Conservation (phyloP, 2,329 filamentous ascomycete species). For the Fusarium tanahbumbuense region DNA sequence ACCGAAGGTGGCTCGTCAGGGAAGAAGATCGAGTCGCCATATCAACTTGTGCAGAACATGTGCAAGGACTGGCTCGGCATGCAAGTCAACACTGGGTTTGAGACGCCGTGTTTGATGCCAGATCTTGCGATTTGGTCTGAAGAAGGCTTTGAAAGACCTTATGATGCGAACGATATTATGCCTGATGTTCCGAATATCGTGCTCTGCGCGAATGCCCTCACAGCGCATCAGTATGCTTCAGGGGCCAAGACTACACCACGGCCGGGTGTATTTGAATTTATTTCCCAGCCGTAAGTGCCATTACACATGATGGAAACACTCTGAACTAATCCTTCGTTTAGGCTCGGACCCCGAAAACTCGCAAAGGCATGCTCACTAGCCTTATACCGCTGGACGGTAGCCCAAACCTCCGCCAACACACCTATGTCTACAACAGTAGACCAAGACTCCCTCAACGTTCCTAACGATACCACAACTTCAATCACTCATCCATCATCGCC, state of each 20-base stretch:
- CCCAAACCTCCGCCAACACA: constrained; percentile 5
- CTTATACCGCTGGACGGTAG: constrained; percentile 45
- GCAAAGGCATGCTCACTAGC: constrained; percentile 49
- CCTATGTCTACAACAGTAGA: not conserved
- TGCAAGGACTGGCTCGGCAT: constrained; percentile 30
- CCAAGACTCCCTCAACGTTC: not conserved
- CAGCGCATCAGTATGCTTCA: constrained; percentile 46
- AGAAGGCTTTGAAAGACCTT: constrained; percentile 6
- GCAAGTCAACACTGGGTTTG: constrained; percentile 30
- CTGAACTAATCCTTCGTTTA: constrained; percentile 16
- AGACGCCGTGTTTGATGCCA: constrained; percentile 24
- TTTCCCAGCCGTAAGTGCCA: constrained; percentile 53
- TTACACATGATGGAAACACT: rapidly evolving
- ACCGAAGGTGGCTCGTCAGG: not conserved
- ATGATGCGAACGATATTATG: not conserved
- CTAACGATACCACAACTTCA: not conserved
- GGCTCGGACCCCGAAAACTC: constrained; percentile 54
- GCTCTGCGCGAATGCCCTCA: constrained; percentile 49
- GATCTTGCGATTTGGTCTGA: constrained; percentile 47
- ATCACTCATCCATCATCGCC: constrained; percentile 1
- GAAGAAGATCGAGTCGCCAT: not conserved
- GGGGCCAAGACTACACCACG: constrained; percentile 29
- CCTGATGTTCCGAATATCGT: constrained; percentile 46
- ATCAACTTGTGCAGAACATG: constrained; percentile 18
- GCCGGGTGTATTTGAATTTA: constrained; percentile 51